These are phyloP conservation scores for Nyssa sinensis DNA, from an alignment of 148 eudicot genomes.

Conservation along the genomic window DNA sequence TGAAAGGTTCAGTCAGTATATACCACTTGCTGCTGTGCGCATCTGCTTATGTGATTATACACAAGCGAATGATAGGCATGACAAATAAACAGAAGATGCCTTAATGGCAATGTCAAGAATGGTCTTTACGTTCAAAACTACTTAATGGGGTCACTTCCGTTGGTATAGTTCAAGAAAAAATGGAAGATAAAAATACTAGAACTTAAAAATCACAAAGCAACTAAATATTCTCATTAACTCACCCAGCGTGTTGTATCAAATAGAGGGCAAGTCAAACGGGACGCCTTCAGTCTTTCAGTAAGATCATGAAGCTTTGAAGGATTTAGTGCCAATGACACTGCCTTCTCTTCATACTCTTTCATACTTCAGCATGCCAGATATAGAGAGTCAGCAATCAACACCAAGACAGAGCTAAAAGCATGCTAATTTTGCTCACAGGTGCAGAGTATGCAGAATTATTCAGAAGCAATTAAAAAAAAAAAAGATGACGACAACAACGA, in stretches of 20 bases:
- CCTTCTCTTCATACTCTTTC: conserved; percentile 89
- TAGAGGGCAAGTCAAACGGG: conserved; percentile 84
- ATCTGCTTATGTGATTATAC: too few relatives aligned
- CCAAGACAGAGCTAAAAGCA: neutral
- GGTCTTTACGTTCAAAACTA: too few relatives aligned
- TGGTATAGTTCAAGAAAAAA: neutral
- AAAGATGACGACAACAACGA: too few relatives aligned
- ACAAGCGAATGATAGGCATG: too few relatives aligned
- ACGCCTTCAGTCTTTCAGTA: conserved; percentile 72
- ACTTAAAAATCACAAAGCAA: neutral
- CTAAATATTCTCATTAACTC: conserved; percentile 26
- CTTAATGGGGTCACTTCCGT: neutral
- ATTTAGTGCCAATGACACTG: conserved; percentile 71
- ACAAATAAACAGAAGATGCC: too few relatives aligned
- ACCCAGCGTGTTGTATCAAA: conserved; percentile 97
- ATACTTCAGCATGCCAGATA: conserved; percentile 38
- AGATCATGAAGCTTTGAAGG: conserved; percentile 70
- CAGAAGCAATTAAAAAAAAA: neutral
- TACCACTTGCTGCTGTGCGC: too few relatives aligned
- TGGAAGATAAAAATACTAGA: neutral
- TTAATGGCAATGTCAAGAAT: too few relatives aligned
- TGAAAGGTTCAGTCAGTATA: neutral
- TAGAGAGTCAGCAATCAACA: conserved; percentile 11
- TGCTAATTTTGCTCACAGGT: neutral
- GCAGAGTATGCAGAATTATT: neutral